These are phyloP conservation scores for Carex myosuroides DNA, from an alignment of 176 grass and related monocot species.

Conservation along the genomic window DNA sequence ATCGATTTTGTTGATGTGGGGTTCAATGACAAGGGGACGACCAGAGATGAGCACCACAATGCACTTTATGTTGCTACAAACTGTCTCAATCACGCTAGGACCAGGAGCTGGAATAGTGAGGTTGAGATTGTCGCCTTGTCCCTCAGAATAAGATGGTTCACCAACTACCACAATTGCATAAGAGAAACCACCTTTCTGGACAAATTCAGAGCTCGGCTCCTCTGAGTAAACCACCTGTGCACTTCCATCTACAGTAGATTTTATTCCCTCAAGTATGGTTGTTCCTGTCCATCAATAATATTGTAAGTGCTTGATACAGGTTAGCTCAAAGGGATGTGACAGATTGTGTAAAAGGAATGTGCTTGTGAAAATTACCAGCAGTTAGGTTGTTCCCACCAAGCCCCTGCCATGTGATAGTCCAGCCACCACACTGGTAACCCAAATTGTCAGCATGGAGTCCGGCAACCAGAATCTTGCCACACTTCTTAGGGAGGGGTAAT, in stretches of 20 bases:
- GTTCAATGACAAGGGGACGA: conserved; percentile 50
- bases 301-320: not conserved
- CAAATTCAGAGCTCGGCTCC: conserved; percentile 31
- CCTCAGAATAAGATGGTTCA: conserved; percentile 57
- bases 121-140: conserved; percentile 44
- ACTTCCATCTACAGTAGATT: conserved; percentile 31
- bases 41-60: conserved; percentile 52
- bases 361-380: conserved; percentile 16
- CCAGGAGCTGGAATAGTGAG: conserved; percentile 57
- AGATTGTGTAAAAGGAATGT: not conserved
- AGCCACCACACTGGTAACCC: conserved; percentile 72
- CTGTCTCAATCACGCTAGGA: conserved; percentile 30
- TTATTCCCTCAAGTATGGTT: conserved; percentile 50
- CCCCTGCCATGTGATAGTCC: conserved; percentile 74
- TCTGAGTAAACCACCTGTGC: conserved; percentile 46
- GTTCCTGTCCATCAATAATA: conserved; percentile 25
- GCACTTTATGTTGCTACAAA: conserved; percentile 40
- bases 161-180: conserved; percentile 57
- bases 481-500: conserved; percentile 44
- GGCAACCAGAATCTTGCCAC: conserved; percentile 38
- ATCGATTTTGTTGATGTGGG: conserved; percentile 31
- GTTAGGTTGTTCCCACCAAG: conserved; percentile 41
- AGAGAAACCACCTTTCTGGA: conserved; percentile 32
- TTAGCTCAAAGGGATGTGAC: not conserved
- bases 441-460: conserved; percentile 56